phyloP scores from a whole-genome alignment of 1,284 basidiomycete genomes.

The Sanguinoderma infundibulare region DNA sequence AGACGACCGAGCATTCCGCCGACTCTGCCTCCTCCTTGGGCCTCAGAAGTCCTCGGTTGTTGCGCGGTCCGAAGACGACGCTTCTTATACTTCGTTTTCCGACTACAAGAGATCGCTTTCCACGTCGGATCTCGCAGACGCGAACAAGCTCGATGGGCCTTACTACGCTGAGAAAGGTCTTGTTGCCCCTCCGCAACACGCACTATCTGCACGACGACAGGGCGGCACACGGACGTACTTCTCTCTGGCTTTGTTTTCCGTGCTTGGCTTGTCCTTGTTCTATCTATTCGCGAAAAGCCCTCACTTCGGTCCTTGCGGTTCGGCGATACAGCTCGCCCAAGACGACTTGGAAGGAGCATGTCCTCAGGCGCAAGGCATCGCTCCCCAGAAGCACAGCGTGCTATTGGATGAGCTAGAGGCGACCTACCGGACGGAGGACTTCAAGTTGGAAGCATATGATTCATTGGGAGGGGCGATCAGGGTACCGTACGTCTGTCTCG shows the following conservation, averaged over 20 bases:
- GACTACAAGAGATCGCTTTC: not conserved
- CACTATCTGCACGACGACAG: not conserved
- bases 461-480: slow-evolving; percentile 47
- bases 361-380: slow-evolving; percentile 33
- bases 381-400: slow-evolving; percentile 32
- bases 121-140: not conserved
- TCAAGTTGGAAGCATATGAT: slow-evolving; percentile 44
- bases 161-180: not conserved
- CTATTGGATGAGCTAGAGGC: slow-evolving; percentile 40
- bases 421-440: slow-evolving; percentile 38
- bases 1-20: not conserved
- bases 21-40: not conserved
- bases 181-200: not conserved
- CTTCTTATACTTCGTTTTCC: not conserved
- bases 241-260: not conserved
- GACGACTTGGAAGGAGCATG: slow-evolving; percentile 17
- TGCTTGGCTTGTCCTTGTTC: slow-evolving; percentile 9
- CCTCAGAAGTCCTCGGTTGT: not conserved
- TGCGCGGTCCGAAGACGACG: too few species aligned
- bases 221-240: slow-evolving; percentile 3
- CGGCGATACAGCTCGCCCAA: not conserved
- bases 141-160: not conserved
- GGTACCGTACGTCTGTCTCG: slow-evolving; percentile 43
- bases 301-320: slow-evolving; percentile 7
- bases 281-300: slow-evolving; percentile 8